A percentile compares a stretch with the other conserved stretches of the same genome.
Conservation (phyloP, 2,329 filamentous ascomycete genomes). For the Stachybotrys elegans region DNA sequence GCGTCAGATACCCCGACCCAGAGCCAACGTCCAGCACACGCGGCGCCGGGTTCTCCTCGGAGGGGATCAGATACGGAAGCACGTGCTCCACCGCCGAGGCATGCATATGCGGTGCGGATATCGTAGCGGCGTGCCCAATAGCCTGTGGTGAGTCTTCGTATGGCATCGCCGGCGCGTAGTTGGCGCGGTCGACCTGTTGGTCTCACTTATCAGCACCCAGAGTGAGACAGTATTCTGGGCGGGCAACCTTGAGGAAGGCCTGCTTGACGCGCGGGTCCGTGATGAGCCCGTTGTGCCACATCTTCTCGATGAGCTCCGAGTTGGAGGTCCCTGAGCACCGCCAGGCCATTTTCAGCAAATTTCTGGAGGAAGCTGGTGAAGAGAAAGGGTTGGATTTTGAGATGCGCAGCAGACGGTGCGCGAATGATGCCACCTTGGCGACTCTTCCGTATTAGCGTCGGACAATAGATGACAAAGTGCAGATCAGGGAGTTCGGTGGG, state of each 20-base stretch:
- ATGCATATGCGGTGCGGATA: conserved; percentile 59
- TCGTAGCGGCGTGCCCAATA: conserved; percentile 52
- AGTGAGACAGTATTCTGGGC: too few species aligned
- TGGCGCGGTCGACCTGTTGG: conserved; percentile 73
- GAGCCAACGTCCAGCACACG: conserved; percentile 70
- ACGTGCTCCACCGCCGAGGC: conserved; percentile 47
- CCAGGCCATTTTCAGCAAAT: conserved; percentile 72
- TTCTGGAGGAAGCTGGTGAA: conserved; percentile 2
- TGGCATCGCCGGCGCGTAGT: conserved; percentile 68
- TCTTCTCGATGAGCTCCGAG: conserved; percentile 69
- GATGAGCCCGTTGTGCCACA: conserved; percentile 68
- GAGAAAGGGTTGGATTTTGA: too few species aligned
- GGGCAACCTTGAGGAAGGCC: conserved; percentile 69
- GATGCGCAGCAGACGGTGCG: too few species aligned
- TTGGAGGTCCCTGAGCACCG: conserved; percentile 74
- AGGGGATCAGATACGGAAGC: conserved; percentile 37
- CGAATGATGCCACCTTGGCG: too few species aligned
- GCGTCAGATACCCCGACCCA: conserved; percentile 79
- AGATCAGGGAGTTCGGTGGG: too few species aligned
- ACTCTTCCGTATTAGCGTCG: too few species aligned
- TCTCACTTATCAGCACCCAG: too few species aligned
- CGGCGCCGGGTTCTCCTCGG: conserved; percentile 26
- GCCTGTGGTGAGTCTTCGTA: conserved; percentile 59
- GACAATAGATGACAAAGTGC: too few species aligned
- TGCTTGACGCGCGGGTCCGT: conserved; percentile 64